Evolutionary conservation across 2,329 filamentous ascomycete genomes (phyloP), one percentile per base, ranked within the genome.

Genomic region (Aspergillus udagawae): DNA sequence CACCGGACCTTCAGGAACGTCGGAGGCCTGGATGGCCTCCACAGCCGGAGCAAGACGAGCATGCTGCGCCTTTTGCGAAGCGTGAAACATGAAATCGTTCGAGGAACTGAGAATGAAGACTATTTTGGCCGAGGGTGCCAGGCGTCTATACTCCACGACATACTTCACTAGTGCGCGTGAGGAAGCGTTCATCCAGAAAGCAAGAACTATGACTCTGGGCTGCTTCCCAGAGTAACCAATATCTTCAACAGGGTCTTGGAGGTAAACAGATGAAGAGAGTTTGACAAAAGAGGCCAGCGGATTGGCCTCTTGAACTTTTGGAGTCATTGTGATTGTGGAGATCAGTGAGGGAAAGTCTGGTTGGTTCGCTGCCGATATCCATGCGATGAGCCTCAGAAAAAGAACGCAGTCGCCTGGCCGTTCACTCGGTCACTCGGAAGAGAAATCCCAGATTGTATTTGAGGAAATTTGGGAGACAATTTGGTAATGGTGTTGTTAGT

Each of bases 171-270:
- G 68, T 49, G 79, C 75, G 17, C 75, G 72, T 1, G 73, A 64
- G 7, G 67, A 64, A 2, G 79, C 80, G 51, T 77, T 76, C 70
- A 81, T 79, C 80, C 80, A 82, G 59, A 79, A 73, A 52, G 79
- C 68, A 54, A 82, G 65, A 53, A 82, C 70, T 27, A 82, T 73
- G 49, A 72, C 73, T 20, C 71, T 70, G 3, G 62, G 59, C 9
- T 38, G 44, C 7, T 51, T 23, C 7, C 49, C 56, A 17, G 47
- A 57, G 45, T 64, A 29, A 27, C 59, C 45, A 12, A 28, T 52
- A 17, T 51, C 48, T 21, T 60, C 52, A 28, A 60, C 53, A 29
- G 74, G 68, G 49, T 77, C 70, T 51, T 74, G 70, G 51, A 77
- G 58, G 60, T 75, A 78, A 44, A 78, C 67, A 1, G 74, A 71